Conservation (phyloP, 2,329 filamentous ascomycete genomes). For the Epichloe sibirici region DNA sequence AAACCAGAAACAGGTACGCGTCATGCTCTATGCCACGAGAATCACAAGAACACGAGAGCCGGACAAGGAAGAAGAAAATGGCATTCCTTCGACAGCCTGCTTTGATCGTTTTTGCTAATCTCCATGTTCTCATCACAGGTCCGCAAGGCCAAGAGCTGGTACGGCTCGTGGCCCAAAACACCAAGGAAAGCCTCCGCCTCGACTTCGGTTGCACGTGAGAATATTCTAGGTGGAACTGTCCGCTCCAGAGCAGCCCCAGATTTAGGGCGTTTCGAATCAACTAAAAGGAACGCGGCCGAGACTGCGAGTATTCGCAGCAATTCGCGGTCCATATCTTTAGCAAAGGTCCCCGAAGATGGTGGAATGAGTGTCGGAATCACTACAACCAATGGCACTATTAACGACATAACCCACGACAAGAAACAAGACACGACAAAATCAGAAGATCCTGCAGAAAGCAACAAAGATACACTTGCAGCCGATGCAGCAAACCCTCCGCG, state of each 20-base stretch:
- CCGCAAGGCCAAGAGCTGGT: slow-evolving; percentile 47
- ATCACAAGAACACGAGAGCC: too few species aligned
- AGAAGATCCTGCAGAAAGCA: neutral
- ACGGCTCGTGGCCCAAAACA: slow-evolving; percentile 46
- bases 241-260: slow-evolving; percentile 34
- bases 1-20: slow-evolving; percentile 8
- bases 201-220: slow-evolving; percentile 47
- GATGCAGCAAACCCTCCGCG: neutral
- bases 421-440: slow-evolving; percentile 3
- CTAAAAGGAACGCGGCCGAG: slow-evolving; percentile 23
- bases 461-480: neutral
- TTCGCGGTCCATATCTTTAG: slow-evolving; percentile 11
- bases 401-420: neutral
- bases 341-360: slow-evolving; percentile 16
- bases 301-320: slow-evolving; percentile 18
- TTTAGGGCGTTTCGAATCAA: slow-evolving; percentile 36
- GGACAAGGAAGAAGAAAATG: neutral
- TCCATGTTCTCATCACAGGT: slow-evolving; percentile 21
- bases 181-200: slow-evolving; percentile 48
- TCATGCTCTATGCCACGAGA: neutral
- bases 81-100: neutral
- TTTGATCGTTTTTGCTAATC: neutral
- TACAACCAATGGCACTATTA: neutral
- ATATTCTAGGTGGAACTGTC: slow-evolving; percentile 44
- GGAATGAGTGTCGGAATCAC: slow-evolving; percentile 1